These are phyloP conservation scores for Ailanthus altissimus DNA, from an alignment of 345 rosid species.

Conservation along the genomic window DNA sequence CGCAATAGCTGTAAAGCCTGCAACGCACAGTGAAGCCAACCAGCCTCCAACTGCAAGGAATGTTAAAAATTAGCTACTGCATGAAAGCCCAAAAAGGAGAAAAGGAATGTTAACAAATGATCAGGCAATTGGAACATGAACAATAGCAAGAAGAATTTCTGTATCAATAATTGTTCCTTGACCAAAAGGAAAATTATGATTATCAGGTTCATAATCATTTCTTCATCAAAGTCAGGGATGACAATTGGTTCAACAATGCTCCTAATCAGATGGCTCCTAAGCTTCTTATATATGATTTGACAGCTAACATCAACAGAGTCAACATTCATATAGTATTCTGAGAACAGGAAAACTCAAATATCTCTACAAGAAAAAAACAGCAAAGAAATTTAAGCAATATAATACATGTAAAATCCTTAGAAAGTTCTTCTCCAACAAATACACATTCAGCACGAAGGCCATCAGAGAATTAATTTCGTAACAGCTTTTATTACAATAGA, in stretches of 20 bases:
- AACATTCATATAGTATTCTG: background rate
- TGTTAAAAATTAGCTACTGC: background rate
- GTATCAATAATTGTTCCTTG: background rate
- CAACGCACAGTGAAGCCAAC: slow-evolving; percentile 92
- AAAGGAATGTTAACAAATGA: background rate
- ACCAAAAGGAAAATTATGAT: background rate
- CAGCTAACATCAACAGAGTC: background rate
- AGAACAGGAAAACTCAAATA: background rate
- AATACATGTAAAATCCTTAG: background rate
- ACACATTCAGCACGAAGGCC: background rate
- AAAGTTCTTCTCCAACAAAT: background rate
- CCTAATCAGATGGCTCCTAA: no score
- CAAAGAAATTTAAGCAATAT: background rate
- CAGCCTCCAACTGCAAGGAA: slow-evolving; percentile 76
- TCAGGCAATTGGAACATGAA: background rate
- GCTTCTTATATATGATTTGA: background rate
- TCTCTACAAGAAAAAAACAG: background rate
- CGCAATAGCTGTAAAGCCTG: slow-evolving; percentile 82
- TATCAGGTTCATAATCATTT: background rate
- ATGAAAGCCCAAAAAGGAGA: background rate
- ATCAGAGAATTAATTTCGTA: background rate
- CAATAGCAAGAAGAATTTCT: background rate
- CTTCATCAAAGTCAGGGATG: background rate
- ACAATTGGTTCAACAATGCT: background rate
- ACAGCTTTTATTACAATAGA: background rate